Conservation (phyloP, 2,329 filamentous ascomycete species). For the Ophiostoma sp. region DNA sequence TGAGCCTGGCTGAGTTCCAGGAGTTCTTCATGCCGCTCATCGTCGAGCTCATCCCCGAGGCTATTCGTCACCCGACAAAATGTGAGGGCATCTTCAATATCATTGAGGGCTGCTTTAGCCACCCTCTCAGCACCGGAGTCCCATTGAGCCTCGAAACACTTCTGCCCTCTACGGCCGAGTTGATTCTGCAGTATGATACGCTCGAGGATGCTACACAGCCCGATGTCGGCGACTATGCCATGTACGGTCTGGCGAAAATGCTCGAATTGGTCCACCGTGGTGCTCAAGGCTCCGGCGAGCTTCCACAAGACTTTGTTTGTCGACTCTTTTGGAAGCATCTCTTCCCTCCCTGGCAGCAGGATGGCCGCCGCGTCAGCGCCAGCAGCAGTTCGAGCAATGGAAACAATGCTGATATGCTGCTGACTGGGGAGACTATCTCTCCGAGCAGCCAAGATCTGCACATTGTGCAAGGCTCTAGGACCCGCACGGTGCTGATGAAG, state of each 20-base stretch:
- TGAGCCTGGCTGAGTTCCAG: slow-evolving; percentile 38
- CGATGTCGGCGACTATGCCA: slow-evolving; percentile 35
- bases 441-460: slow-evolving; percentile 18
- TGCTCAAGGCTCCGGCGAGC: slow-evolving; percentile 17
- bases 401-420: background rate
- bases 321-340: slow-evolving; percentile 59
- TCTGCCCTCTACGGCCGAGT: slow-evolving; percentile 27
- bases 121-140: slow-evolving; percentile 31
- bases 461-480: slow-evolving; percentile 48
- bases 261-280: slow-evolving; percentile 32
- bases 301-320: slow-evolving; percentile 35
- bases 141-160: slow-evolving; percentile 30
- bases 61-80: slow-evolving; percentile 31
- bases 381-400: background rate
- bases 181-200: slow-evolving; percentile 30
- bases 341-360: slow-evolving; percentile 49
- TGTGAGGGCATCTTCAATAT: slow-evolving; percentile 45
- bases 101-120: slow-evolving; percentile 38
- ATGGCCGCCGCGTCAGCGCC: slow-evolving; percentile 30
- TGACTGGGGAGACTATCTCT: background rate
- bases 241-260: slow-evolving; percentile 36
- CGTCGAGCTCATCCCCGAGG: slow-evolving; percentile 36
- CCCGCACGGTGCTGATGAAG: slow-evolving; percentile 55
- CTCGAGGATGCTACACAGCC: slow-evolving; percentile 38
- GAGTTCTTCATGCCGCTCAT: slow-evolving; percentile 46